A percentile compares a stretch with the other conserved stretches of the same genome.
Evolutionary conservation across 2,329 filamentous ascomycete species (phyloP).

Genomic region (Aureobasidium sp.): DNA sequence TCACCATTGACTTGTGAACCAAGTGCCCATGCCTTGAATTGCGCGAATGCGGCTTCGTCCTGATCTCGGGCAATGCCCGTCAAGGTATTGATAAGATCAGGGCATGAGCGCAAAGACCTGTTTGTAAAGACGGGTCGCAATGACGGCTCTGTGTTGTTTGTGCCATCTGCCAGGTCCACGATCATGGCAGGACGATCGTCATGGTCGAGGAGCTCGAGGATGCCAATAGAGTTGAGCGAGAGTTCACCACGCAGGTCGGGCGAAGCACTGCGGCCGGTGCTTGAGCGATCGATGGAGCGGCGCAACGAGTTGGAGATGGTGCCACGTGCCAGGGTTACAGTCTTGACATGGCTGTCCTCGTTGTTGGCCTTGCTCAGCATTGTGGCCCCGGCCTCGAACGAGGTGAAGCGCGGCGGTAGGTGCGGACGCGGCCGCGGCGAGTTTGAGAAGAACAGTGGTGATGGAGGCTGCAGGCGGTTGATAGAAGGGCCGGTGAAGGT

Average conservation of each 20-base stretch:
- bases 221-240: constrained; percentile 54
- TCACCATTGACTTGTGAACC: constrained; percentile 46
- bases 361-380: constrained; percentile 44
- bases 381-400: constrained; percentile 48
- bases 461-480: constrained; percentile 30
- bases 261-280: constrained; percentile 39
- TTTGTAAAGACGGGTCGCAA: constrained; percentile 62
- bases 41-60: constrained; percentile 36
- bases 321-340: constrained; percentile 42
- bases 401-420: constrained; percentile 48
- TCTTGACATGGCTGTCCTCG: constrained; percentile 44
- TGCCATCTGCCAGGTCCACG: constrained; percentile 54
- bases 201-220: constrained; percentile 65
- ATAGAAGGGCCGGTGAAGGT: constrained; percentile 15
- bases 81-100: constrained; percentile 49
- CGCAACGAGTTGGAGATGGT: constrained; percentile 32
- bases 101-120: constrained; percentile 50
- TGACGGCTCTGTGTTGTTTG: constrained; percentile 42
- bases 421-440: constrained; percentile 32
- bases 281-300: constrained; percentile 44
- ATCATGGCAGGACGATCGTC: constrained; percentile 71
- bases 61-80: constrained; percentile 35
- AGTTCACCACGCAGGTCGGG: constrained; percentile 46
- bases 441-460: constrained; percentile 46
- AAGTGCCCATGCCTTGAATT: constrained; percentile 63